Evolutionary conservation across 345 rosid species (phyloP).

Genomic region (Citrus hindsii): DNA sequence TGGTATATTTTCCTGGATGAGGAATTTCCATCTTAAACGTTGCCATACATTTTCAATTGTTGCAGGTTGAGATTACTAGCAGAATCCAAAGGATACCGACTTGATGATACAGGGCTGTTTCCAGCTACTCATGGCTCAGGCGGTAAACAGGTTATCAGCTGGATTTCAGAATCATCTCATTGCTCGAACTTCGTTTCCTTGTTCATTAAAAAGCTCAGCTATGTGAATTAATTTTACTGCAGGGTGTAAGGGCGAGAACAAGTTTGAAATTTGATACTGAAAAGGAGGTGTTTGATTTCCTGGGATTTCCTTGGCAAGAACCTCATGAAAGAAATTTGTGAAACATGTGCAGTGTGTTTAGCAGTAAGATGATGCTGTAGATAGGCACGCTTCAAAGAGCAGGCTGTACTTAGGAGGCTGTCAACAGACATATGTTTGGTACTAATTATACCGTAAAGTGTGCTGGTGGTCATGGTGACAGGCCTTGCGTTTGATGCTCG

Average conservation of each 20-base stretch:
- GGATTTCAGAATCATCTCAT: not conserved
- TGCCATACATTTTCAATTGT: not conserved
- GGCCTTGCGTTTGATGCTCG: not conserved
- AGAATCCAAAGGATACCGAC: constrained; percentile 80
- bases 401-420: not conserved
- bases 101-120: constrained; percentile 89
- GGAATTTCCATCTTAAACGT: not conserved
- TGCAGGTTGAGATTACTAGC: constrained; percentile 89
- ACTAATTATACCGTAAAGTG: not conserved
- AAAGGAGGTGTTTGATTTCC: constrained; percentile 78
- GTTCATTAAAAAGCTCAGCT: not conserved
- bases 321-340: constrained; percentile 80
- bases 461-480: not conserved
- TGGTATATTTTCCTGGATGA: not conserved
- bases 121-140: constrained; percentile 79
- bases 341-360: constrained; percentile 15
- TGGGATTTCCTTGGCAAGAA: constrained; percentile 82
- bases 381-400: not conserved
- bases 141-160: constrained; percentile 57
- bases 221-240: constrained; percentile 22
- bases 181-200: not conserved
- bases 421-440: not conserved
- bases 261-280: constrained; percentile 64
- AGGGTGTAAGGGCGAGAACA: constrained; percentile 64
- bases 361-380: constrained; percentile 3